Base-by-base conservation (phyloP, 106 monocot genomes). In the Ottelia alismoides region DNA sequence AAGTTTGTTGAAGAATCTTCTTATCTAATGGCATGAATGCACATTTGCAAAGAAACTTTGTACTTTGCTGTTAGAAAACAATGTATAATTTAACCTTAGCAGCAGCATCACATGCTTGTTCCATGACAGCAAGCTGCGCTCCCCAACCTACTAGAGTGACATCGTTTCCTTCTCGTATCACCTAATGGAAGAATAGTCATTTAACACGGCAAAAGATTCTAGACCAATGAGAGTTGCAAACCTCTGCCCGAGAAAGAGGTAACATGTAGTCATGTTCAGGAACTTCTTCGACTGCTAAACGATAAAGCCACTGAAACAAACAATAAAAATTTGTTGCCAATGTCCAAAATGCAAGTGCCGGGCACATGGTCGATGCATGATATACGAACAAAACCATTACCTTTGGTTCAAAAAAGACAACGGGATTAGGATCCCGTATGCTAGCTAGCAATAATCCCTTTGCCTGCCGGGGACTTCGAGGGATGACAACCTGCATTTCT, bases 141-240 rank as follows among this genome's bases (percentile, higher is more conserved):
- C 96, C 96, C 96, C 96, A 98, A 2, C 96, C 96, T 58, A 98
- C 89, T 47, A 98, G 70, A 47, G 96, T 98, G 72, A 98, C 76
- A 62, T 98, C 96, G 67, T 64, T 82, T 30, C 96, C 96, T 79
- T 82, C 51, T 51, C 82, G 71, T 61, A 98, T 79, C 56, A 98
- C 89, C 89, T 96, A 65, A 19, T 25, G 11, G 47, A 23, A 53
- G 46, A 14, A 54, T 10, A 27, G 0, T 20, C 18, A 56, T 55
- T 18, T 0, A 47, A 1, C 31, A 22, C 27, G 20, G 20, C 43
- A 7, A 3, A 47, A 1, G 27, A 22, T 46, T 22, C 10, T 7
- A 43, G 19, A 43, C 6, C 10, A 43, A 43, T 43, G 22, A 22
- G 1, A 18, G 19, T 3, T 27, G 2, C 0, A 65, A 69, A 98